A percentile compares a stretch with the other conserved stretches of the same genome.
phyloP scores from a whole-genome alignment of 306 rosid genomes.

The Quercus suber region DNA sequence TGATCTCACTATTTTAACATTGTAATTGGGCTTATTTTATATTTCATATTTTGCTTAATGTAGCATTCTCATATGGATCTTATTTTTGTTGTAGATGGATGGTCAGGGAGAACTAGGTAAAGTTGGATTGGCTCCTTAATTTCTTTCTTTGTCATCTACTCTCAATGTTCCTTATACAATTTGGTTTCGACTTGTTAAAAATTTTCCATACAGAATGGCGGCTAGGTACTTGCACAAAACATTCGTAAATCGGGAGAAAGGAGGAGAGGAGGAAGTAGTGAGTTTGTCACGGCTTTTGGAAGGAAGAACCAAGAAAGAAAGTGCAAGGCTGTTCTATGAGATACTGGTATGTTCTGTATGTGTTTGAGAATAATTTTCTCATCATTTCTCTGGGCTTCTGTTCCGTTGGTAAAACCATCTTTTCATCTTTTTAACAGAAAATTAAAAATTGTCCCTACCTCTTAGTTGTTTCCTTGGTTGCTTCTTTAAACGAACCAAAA shows the following conservation, averaged over 20 bases:
- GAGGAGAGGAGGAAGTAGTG: conserved; percentile 29
- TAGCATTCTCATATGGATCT: conserved; percentile 24
- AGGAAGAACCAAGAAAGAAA: conserved; percentile 53
- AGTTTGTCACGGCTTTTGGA: conserved; percentile 43
- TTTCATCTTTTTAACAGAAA: not conserved
- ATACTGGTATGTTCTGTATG: conserved; percentile 57
- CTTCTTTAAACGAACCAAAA: not conserved
- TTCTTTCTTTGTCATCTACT: not conserved
- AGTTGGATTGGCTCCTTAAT: conserved; percentile 21
- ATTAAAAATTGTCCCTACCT: not conserved
- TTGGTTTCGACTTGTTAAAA: conserved; percentile 12
- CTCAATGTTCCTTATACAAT: conserved; percentile 9
- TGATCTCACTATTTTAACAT: conserved; percentile 15
- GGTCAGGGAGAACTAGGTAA: conserved; percentile 82
- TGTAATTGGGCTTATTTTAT: not conserved
- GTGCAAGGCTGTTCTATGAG: conserved; percentile 77
- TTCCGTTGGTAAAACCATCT: not conserved
- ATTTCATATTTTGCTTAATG: conserved; percentile 20
- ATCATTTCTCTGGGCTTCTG: not conserved
- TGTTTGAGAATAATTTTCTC: conserved; percentile 9
- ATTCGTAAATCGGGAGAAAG: conserved; percentile 32
- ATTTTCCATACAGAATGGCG: conserved; percentile 47
- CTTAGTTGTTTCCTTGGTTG: not conserved
- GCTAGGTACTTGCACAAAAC: conserved; percentile 45
- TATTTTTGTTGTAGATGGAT: conserved; percentile 50